Evolutionary conservation across 148 eudicot species (phyloP), one percentile per base, ranked within the genome.

Genomic region (Gaultheria prostrata): DNA sequence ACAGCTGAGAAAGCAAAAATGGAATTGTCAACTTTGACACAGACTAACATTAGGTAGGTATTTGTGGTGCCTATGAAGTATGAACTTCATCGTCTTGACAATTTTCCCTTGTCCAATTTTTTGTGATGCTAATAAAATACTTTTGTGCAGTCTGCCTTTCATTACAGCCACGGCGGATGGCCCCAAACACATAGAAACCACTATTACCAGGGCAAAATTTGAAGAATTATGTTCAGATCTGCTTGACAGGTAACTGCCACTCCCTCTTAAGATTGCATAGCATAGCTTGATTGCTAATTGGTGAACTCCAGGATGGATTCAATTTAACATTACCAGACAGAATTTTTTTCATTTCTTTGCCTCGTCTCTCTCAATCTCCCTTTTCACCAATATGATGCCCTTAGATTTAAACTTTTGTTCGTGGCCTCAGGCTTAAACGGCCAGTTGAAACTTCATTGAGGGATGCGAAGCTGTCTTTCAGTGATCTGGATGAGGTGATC

Each of bases 151-250:
- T 85, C 87, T 97, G 89, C 99, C 97, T 18, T 97, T 97, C 88
- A 95, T 97, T 71, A 97, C 99, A 76, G 99, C 99, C 9, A 97
- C 99, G 45, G 94, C 98, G 33, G 98, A 94, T 86, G 99, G 99
- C 35, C 99, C 99, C 70, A 97, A 97, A 82, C 98, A 97, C 87
- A 97, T 97, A 28, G 98, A 97, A 78, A 91, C 98, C 61, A 95
- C 98, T 43, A 84, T 97, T 86, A 95, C 99, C 45, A 91, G 98
- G 83, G 99, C 98, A 63, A 95, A 97, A 85, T 97, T 97, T 81
- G 99, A 97, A 83, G 99, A 97, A 76, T 81, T 97, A 82, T 97
- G 99, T 81, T 92, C 98, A 20, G 99, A 97, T 78, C 95, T 95
- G 56, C 90, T 97, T 67, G 99, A 97, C 88, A 97, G 99, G 99